These are phyloP conservation scores for Teratosphaeria gauchensis DNA, from an alignment of 2,329 filamentous ascomycete genomes.

Conservation along the genomic window DNA sequence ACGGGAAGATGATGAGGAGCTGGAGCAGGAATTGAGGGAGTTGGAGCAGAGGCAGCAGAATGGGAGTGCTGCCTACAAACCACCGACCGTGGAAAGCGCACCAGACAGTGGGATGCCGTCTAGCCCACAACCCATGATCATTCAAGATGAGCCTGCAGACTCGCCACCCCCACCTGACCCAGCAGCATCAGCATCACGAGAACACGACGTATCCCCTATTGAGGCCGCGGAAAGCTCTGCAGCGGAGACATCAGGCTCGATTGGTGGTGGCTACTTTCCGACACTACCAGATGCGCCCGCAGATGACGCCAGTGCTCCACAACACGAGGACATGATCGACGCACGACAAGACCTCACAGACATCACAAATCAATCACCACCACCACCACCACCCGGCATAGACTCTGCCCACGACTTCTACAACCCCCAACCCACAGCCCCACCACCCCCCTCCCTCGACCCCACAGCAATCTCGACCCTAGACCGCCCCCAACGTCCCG, in stretches of 20 bases:
- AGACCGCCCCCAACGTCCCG: neutral
- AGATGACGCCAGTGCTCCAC: neutral
- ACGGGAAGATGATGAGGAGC: slow-evolving; percentile 15
- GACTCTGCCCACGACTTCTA: neutral
- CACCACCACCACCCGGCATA: neutral
- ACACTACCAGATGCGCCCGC: slow-evolving; percentile 34
- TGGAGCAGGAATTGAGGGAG: slow-evolving; percentile 15
- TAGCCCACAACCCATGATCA: slow-evolving; percentile 15
- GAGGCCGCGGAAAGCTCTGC: slow-evolving; percentile 30
- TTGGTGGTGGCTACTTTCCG: slow-evolving; percentile 52
- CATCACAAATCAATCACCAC: neutral
- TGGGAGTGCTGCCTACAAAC: slow-evolving; percentile 18
- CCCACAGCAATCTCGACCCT: neutral
- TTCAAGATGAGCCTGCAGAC: slow-evolving; percentile 25
- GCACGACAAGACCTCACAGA: neutral
- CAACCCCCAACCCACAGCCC: neutral
- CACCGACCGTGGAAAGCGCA: slow-evolving; percentile 51
- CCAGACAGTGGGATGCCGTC: slow-evolving; percentile 46
- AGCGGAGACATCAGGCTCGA: slow-evolving; percentile 32
- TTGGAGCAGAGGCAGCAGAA: slow-evolving; percentile 8
- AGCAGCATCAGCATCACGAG: neutral
- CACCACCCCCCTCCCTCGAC: neutral
- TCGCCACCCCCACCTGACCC: neutral
- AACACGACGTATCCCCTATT: slow-evolving; percentile 43
- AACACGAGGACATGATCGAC: neutral